Percentiles rank a stretch among this genome's conserved stretches.
Conservation (phyloP, 2,329 filamentous ascomycete genomes). For the Coleophoma eucalyptorum region DNA sequence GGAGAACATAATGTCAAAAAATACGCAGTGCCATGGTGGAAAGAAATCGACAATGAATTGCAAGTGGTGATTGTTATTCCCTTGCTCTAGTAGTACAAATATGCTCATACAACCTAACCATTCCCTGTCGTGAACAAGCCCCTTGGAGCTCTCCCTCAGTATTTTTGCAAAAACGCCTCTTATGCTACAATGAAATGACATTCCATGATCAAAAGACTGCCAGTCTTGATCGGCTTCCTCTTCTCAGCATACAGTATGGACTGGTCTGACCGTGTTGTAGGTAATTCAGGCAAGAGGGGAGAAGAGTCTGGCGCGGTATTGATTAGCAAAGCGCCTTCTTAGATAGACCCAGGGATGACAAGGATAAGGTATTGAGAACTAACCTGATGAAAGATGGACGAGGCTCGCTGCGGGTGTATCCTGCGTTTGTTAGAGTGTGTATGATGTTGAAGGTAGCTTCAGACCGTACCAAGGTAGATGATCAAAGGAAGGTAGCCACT, state of each 20-base stretch:
- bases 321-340: slow-evolving; percentile 17
- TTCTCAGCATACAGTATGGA: neutral
- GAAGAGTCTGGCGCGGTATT: slow-evolving; percentile 43
- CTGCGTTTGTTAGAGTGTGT: slow-evolving; percentile 39
- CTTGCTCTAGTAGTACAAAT: slow-evolving; percentile 18
- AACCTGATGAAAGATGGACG: slow-evolving; percentile 76
- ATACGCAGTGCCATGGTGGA: too few relatives aligned
- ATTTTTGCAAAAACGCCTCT: slow-evolving; percentile 19
- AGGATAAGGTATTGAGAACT: slow-evolving; percentile 37
- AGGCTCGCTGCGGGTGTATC: slow-evolving; percentile 92
- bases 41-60: neutral
- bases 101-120: slow-evolving; percentile 3
- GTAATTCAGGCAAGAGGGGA: slow-evolving; percentile 56
- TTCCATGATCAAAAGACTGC: neutral
- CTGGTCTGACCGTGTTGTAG: neutral
- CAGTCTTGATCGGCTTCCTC: neutral
- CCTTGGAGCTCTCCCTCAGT: slow-evolving; percentile 5
- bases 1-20: too few relatives aligned
- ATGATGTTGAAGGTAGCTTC: neutral
- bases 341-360: slow-evolving; percentile 21
- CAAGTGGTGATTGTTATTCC: neutral
- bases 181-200: slow-evolving; percentile 18
- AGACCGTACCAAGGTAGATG: slow-evolving; percentile 79
- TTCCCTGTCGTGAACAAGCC: slow-evolving; percentile 1
- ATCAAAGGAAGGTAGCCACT: slow-evolving; percentile 96